These are phyloP conservation scores for Aspergillaceae sp. DNA, from an alignment of 2,329 filamentous ascomycete species.

Conservation along the genomic window DNA sequence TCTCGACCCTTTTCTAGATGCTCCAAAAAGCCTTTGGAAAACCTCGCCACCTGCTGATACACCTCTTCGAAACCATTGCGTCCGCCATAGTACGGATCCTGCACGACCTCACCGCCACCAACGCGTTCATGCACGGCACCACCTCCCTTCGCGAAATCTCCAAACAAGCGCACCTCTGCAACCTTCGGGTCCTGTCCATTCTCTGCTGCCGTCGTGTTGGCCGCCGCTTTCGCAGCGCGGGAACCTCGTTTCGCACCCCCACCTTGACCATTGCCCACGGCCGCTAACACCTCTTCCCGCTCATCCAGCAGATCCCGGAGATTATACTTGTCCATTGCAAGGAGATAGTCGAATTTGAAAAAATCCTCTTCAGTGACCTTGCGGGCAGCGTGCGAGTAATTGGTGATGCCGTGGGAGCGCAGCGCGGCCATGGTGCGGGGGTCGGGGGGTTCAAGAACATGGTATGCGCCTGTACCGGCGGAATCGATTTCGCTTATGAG, in stretches of 20 bases:
- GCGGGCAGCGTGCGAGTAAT: constrained; percentile 69
- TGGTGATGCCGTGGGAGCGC: constrained; percentile 60
- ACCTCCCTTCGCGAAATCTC: constrained; percentile 61
- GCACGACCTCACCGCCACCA: constrained; percentile 57
- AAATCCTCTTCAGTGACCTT: constrained; percentile 69
- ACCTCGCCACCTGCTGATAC: constrained; percentile 74
- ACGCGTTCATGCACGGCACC: constrained; percentile 25
- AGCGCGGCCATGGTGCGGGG: constrained; percentile 75
- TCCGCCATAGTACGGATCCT: constrained; percentile 91
- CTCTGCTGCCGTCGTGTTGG: constrained; percentile 24
- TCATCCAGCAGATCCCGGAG: constrained; percentile 59
- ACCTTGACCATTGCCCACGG: constrained; percentile 37
- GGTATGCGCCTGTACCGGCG: constrained; percentile 84
- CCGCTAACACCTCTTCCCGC: constrained; percentile 42
- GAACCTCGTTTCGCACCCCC: constrained; percentile 21
- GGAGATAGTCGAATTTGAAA: constrained; percentile 77
- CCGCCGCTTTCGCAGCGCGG: constrained; percentile 25
- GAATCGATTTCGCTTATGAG: constrained; percentile 67
- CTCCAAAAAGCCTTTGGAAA: constrained; percentile 67
- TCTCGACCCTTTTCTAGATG: constrained; percentile 35
- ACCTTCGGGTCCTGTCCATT: constrained; percentile 28
- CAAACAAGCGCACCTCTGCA: constrained; percentile 67
- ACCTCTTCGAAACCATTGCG: constrained; percentile 70
- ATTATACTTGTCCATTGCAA: constrained; percentile 89
- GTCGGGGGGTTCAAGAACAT: constrained; percentile 68